phyloP scores from a whole-genome alignment of 805 yeast species.

The Hyphopichia homilentoma region DNA sequence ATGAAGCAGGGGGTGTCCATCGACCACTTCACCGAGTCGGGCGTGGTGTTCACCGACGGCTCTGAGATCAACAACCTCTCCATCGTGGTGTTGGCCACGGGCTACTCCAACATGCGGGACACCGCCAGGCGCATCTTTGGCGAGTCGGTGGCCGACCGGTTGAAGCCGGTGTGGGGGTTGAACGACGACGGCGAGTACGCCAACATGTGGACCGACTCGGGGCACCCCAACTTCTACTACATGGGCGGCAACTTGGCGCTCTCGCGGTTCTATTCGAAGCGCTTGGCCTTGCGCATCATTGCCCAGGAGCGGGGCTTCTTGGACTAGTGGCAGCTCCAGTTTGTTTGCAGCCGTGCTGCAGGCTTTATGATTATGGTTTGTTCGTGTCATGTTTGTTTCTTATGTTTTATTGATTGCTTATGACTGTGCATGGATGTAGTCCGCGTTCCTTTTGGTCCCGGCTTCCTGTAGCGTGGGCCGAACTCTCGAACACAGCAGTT shows the following conservation, averaged over 20 bases:
- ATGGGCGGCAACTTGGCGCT: conserved; percentile 41
- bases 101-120: conserved; percentile 40
- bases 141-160: conserved; percentile 27
- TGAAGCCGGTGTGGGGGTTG: conserved; percentile 40
- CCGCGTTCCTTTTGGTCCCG: no score
- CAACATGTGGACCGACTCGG: conserved; percentile 36
- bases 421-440: no score
- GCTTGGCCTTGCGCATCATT: conserved; percentile 38
- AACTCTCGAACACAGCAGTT: no score
- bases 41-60: conserved; percentile 40
- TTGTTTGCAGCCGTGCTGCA: no score
- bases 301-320: conserved; percentile 19
- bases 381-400: no score
- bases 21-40: conserved; percentile 30
- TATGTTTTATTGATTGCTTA: no score
- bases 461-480: no score
- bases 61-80: conserved; percentile 27
- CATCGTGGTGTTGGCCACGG: conserved; percentile 43
- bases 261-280: conserved; percentile 36
- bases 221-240: conserved; percentile 38
- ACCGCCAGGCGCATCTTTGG: conserved; percentile 38
- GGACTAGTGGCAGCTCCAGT: no score
- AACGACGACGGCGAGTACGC: conserved; percentile 43
- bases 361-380: no score
- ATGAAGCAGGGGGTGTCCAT: conserved; percentile 33